phyloP scores from a whole-genome alignment of 768 basidiomycete genomes.

The Auriscalpium vulgare region DNA sequence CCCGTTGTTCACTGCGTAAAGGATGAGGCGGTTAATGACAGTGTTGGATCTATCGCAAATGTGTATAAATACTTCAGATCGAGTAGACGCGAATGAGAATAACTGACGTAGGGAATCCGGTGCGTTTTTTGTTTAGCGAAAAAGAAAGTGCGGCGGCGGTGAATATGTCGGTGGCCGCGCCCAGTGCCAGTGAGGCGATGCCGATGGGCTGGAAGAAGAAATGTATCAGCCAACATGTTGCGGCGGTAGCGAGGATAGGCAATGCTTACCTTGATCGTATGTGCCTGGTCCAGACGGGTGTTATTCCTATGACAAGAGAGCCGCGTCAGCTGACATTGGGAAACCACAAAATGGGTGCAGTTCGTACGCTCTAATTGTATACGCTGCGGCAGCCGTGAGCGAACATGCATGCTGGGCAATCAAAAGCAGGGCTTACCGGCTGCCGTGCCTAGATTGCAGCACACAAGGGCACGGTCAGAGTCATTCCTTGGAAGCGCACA shows the following conservation, averaged over 20 bases:
- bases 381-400: constrained; percentile 21
- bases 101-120: constrained; percentile 36
- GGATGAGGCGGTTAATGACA: constrained; percentile 44
- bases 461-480: no score
- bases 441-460: no score
- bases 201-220: constrained; percentile 33
- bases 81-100: background rate
- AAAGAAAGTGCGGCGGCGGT: constrained; percentile 46
- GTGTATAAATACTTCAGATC: background rate
- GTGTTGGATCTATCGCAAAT: constrained; percentile 40
- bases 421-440: no score
- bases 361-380: constrained; percentile 36
- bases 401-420: no score
- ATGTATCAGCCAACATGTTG: no score
- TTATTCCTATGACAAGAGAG: constrained; percentile 26
- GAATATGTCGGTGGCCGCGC: constrained; percentile 41
- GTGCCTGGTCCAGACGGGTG: constrained; percentile 23
- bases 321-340: no score
- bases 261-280: no score
- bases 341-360: background rate
- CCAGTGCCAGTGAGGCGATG: constrained; percentile 38
- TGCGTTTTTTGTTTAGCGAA: constrained; percentile 46
- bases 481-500: no score
- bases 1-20: constrained; percentile 61
- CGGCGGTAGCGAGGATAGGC: no score